Conservation (phyloP, 352 stramenopile species). For the Thalassiosira ordinaria region DNA sequence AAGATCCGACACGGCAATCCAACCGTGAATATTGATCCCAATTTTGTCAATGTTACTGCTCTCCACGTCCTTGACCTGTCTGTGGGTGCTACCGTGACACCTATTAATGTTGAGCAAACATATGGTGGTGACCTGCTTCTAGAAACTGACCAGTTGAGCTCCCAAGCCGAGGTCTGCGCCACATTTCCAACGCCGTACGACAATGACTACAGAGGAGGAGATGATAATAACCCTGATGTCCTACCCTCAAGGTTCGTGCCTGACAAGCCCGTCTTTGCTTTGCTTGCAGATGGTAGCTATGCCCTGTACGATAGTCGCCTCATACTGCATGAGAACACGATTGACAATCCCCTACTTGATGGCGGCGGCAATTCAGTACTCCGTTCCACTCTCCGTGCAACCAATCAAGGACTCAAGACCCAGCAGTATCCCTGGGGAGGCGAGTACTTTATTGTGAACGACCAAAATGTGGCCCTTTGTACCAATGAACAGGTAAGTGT, state of each 20-base stretch:
- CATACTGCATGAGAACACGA: slow-evolving; percentile 49
- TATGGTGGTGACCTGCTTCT: slow-evolving; percentile 58
- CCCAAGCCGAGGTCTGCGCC: slow-evolving; percentile 50
- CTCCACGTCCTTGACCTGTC: slow-evolving; percentile 58
- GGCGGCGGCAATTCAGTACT: slow-evolving; percentile 51
- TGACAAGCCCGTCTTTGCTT: slow-evolving; percentile 61
- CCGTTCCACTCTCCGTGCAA: slow-evolving; percentile 34
- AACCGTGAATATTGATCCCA: slow-evolving; percentile 46
- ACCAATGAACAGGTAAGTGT: no score
- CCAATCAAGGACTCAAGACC: slow-evolving; percentile 34
- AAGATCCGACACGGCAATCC: slow-evolving; percentile 41
- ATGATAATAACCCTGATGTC: slow-evolving; percentile 35
- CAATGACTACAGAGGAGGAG: slow-evolving; percentile 62
- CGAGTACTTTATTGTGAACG: slow-evolving; percentile 43
- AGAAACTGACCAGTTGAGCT: slow-evolving; percentile 19
- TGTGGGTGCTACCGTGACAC: slow-evolving; percentile 8
- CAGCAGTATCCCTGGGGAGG: slow-evolving; percentile 1
- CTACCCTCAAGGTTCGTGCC: slow-evolving; percentile 46
- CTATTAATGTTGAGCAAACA: slow-evolving; percentile 64
- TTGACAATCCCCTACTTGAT: slow-evolving; percentile 57
- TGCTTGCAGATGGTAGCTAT: slow-evolving; percentile 45
- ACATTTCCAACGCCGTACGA: slow-evolving; percentile 61
- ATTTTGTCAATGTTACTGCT: slow-evolving; percentile 44
- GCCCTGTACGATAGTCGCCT: slow-evolving; percentile 57
- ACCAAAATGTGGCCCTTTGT: slow-evolving; percentile 61